Evolutionary conservation across 192 early-diverging fungal species (phyloP).

Genomic region (Fimicolochytrium jonesii): DNA sequence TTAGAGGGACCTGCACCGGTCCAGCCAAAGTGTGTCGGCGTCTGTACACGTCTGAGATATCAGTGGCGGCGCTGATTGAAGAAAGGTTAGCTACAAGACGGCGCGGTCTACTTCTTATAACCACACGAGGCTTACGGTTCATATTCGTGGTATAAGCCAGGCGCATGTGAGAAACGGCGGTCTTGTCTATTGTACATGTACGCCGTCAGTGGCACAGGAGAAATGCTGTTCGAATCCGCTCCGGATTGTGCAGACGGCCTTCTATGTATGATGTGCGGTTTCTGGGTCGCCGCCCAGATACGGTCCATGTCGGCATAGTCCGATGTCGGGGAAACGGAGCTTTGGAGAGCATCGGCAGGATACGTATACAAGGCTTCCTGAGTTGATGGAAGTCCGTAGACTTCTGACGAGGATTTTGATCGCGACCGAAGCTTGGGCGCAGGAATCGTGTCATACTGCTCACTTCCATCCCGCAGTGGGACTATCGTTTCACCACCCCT

Average conservation of each 20-base stretch:
- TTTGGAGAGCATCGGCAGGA: conserved; percentile 22
- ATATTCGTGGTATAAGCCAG: conserved; percentile 38
- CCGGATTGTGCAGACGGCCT: too few species aligned
- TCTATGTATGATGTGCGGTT: too few species aligned
- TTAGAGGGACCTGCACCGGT: conserved; percentile 29
- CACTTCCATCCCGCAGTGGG: conserved; percentile 36
- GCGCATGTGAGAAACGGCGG: conserved; percentile 56
- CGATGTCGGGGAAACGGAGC: conserved; percentile 37
- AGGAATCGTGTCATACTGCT: conserved; percentile 51
- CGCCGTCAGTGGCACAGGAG: too few species aligned
- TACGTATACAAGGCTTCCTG: conserved; percentile 33
- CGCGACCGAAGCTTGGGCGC: conserved; percentile 47
- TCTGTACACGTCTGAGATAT: conserved; percentile 21
- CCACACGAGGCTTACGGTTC: too few species aligned
- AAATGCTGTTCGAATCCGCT: too few species aligned
- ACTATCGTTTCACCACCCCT: conserved; percentile 10
- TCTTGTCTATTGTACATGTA: too few species aligned
- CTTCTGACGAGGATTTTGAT: conserved; percentile 64
- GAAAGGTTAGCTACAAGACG: too few species aligned
- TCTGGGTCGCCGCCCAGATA: conserved; percentile 46
- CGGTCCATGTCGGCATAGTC: conserved; percentile 48
- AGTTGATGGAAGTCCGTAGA: conserved; percentile 55
- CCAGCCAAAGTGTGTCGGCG: conserved; percentile 52
- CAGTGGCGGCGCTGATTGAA: too few species aligned
- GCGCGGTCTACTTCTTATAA: too few species aligned